These are phyloP conservation scores for Ambrosia artemisiifolia DNA, from an alignment of 129 eudicot species.

Conservation along the genomic window DNA sequence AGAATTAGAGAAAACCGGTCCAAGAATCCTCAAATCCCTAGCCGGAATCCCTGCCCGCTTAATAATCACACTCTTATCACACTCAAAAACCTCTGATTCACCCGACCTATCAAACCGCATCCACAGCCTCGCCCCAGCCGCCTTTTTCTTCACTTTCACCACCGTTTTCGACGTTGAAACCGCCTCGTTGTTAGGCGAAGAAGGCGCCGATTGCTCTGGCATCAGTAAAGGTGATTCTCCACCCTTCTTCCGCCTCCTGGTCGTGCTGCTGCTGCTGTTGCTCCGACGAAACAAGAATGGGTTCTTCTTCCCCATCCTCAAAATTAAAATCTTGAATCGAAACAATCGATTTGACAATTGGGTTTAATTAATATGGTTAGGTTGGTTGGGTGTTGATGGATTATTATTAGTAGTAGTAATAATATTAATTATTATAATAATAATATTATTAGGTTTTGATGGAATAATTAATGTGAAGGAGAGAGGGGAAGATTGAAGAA, in stretches of 20 bases:
- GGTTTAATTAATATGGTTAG: too few relatives aligned
- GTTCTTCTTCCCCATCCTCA: constrained; percentile 50
- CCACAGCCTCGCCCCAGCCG: constrained; percentile 78
- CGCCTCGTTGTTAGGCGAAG: constrained; percentile 23
- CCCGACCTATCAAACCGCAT: constrained; percentile 84
- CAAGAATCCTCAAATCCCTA: constrained; percentile 94
- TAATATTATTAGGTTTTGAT: constrained; percentile 4
- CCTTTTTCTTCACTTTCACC: constrained; percentile 71
- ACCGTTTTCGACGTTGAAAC: constrained; percentile 10
- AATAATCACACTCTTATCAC: constrained; percentile 75
- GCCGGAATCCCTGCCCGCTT: constrained; percentile 83
- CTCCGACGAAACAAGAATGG: constrained; percentile 55
- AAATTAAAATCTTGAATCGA: constrained; percentile 12
- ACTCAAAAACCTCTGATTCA: constrained; percentile 79
- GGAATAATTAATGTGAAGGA: constrained; percentile 22
- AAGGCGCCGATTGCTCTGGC: constrained; percentile 24
- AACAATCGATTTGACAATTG: not conserved
- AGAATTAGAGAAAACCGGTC: constrained; percentile 92
- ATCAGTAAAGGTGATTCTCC: constrained; percentile 22
- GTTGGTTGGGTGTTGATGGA: too few relatives aligned
- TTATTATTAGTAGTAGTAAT: too few relatives aligned
- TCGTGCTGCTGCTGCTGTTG: constrained; percentile 29
- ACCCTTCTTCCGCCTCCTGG: constrained; percentile 44
- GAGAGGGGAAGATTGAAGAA: constrained; percentile 24
- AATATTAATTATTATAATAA: not conserved